These are phyloP conservation scores for Gloeophyllum trabeum DNA, from an alignment of 768 basidiomycete species.

Conservation along the genomic window DNA sequence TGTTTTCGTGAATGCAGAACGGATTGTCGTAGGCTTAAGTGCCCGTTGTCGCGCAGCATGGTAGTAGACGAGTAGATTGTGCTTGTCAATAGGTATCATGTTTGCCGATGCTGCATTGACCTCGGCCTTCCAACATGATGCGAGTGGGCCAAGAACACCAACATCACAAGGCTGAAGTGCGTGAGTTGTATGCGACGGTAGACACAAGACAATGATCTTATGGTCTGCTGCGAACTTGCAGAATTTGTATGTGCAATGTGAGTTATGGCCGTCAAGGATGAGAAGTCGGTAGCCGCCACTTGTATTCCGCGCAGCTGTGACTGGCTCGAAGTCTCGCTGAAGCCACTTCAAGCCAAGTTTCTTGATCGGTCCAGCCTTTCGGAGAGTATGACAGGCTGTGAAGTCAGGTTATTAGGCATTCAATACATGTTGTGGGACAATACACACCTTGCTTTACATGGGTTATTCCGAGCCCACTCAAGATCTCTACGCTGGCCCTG, in stretches of 20 bases:
- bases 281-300: constrained; percentile 16
- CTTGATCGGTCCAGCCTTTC: constrained; percentile 30
- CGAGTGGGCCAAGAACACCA: constrained; percentile 24
- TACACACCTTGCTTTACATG: constrained; percentile 3
- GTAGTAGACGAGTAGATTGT: constrained; percentile 18
- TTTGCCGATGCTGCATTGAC: constrained; percentile 3
- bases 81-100: constrained; percentile 16
- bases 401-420: background rate
- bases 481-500: constrained; percentile 4
- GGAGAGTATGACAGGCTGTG: constrained; percentile 21
- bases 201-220: constrained; percentile 22
- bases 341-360: constrained; percentile 23
- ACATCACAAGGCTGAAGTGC: constrained; percentile 24
- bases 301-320: constrained; percentile 8
- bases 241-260: constrained; percentile 23
- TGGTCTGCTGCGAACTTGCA: constrained; percentile 15
- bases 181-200: constrained; percentile 26
- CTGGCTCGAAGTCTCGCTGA: constrained; percentile 21
- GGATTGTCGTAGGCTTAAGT: constrained; percentile 16
- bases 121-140: constrained; percentile 2
- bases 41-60: constrained; percentile 11
- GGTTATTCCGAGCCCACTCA: constrained; percentile 4
- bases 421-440: background rate
- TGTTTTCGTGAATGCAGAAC: constrained; percentile 17
- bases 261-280: constrained; percentile 28